A percentile compares a stretch with the other conserved stretches of the same genome.
These are phyloP conservation scores for Arthrinium phaeospermum DNA, from an alignment of 2,329 filamentous ascomycete genomes.

Conservation along the genomic window DNA sequence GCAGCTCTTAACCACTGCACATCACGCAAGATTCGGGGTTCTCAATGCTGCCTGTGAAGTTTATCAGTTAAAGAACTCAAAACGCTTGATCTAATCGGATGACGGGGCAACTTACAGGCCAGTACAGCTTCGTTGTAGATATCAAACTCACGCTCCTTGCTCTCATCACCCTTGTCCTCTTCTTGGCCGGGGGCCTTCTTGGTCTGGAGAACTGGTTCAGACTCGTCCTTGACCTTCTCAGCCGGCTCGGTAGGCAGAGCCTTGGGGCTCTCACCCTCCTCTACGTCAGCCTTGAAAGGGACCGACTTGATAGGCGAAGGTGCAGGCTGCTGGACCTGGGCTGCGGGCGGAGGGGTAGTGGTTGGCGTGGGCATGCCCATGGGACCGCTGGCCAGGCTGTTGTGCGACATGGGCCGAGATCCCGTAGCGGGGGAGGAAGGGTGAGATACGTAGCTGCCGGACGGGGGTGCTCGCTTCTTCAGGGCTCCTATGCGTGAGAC, in stretches of 20 bases:
- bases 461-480: constrained; percentile 73
- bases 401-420: constrained; percentile 58
- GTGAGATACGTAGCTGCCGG: constrained; percentile 62
- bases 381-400: constrained; percentile 43
- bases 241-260: constrained; percentile 75
- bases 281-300: constrained; percentile 76
- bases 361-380: constrained; percentile 74
- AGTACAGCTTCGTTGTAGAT: constrained; percentile 95
- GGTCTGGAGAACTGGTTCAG: constrained; percentile 57
- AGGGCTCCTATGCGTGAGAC: constrained; percentile 65
- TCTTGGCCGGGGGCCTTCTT: constrained; percentile 62
- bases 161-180: constrained; percentile 76
- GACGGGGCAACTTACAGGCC: constrained; percentile 68
- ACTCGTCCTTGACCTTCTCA: constrained; percentile 66
- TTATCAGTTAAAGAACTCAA: constrained; percentile 38
- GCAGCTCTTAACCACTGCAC: constrained; percentile 80
- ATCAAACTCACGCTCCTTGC: constrained; percentile 79
- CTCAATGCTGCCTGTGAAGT: constrained; percentile 79
- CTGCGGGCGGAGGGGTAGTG: constrained; percentile 65
- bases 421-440: constrained; percentile 67
- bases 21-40: constrained; percentile 95
- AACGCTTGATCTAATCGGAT: neutral
- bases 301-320: constrained; percentile 66
- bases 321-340: constrained; percentile 50
- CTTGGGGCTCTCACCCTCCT: constrained; percentile 81